phyloP scores from a whole-genome alignment of 257 asterid genomes.

The Solanum sejunctum region DNA sequence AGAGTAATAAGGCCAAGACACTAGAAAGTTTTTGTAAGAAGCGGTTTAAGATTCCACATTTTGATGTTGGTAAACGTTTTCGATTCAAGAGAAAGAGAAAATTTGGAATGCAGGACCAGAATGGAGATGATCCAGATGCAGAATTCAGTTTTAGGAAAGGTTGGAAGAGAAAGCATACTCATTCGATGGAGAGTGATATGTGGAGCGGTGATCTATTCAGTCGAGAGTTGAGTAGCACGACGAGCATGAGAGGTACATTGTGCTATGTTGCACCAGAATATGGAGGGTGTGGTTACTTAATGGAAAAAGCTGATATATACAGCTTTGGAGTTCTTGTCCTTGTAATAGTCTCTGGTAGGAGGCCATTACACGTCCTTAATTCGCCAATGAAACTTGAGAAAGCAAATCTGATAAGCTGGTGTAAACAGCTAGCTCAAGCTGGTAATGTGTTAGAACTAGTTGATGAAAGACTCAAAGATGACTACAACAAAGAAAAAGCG shows the following conservation, averaged over 20 bases:
- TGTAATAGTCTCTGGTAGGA: slow-evolving; percentile 70
- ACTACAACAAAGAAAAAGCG: slow-evolving; percentile 56
- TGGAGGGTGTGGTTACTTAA: slow-evolving; percentile 52
- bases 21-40: slow-evolving; percentile 13
- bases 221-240: slow-evolving; percentile 89
- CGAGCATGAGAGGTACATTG: slow-evolving; percentile 94
- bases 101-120: slow-evolving; percentile 4
- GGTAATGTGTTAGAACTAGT: slow-evolving; percentile 69
- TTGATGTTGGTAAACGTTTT: slow-evolving; percentile 51
- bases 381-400: slow-evolving; percentile 93
- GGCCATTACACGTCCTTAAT: slow-evolving; percentile 82
- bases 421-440: slow-evolving; percentile 51
- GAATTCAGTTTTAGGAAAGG: slow-evolving; percentile 77
- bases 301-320: slow-evolving; percentile 89
- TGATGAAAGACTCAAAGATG: slow-evolving; percentile 52
- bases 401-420: slow-evolving; percentile 86
- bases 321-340: slow-evolving; percentile 84
- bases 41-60: slow-evolving; percentile 41
- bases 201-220: slow-evolving; percentile 90
- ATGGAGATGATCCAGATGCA: slow-evolving; percentile 16
- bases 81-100: slow-evolving; percentile 23
- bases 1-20: slow-evolving; percentile 17
- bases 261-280: slow-evolving; percentile 92
- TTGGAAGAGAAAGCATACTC: slow-evolving; percentile 37
- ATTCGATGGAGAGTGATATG: slow-evolving; percentile 49